Conservation (phyloP, 768 basidiomycete species). For the Cyathus striatus region DNA sequence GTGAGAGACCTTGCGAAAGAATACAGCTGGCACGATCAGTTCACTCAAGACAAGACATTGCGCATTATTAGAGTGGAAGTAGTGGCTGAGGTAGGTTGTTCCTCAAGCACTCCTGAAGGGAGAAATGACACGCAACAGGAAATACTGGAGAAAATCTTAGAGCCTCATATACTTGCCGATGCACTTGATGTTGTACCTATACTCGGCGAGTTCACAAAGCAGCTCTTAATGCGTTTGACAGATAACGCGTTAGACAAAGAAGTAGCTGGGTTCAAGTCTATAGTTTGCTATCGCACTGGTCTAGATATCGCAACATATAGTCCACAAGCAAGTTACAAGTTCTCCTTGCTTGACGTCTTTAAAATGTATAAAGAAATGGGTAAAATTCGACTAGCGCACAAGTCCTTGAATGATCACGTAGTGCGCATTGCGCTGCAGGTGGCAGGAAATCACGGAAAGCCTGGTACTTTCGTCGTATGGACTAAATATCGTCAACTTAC, state of each 20-base stretch:
- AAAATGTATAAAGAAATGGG: slow-evolving; percentile 27
- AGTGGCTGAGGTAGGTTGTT: slow-evolving; percentile 59
- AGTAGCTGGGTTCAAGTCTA: slow-evolving; percentile 71
- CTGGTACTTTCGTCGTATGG: slow-evolving; percentile 46
- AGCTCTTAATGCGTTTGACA: slow-evolving; percentile 30
- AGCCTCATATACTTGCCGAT: slow-evolving; percentile 8
- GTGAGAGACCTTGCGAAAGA: slow-evolving; percentile 40
- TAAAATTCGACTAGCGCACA: slow-evolving; percentile 51
- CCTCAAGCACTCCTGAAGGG: slow-evolving; percentile 6
- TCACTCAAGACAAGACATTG: slow-evolving; percentile 46
- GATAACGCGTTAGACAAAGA: slow-evolving; percentile 33
- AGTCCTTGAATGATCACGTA: slow-evolving; percentile 61
- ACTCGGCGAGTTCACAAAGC: slow-evolving; percentile 23
- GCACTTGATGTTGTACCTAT: slow-evolving; percentile 11
- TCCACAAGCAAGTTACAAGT: slow-evolving; percentile 17
- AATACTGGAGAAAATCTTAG: slow-evolving; percentile 24
- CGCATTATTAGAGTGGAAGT: slow-evolving; percentile 67
- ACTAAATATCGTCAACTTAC: too few species aligned
- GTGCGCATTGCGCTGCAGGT: slow-evolving; percentile 51
- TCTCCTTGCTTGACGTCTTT: slow-evolving; percentile 25
- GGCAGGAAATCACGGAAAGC: slow-evolving; percentile 48
- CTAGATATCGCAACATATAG: slow-evolving; percentile 41
- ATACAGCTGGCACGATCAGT: slow-evolving; percentile 58
- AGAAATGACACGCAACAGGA: slow-evolving; percentile 14
- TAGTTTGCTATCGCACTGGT: slow-evolving; percentile 75